Evolutionary conservation across 78 protist species (phyloP).

Genomic region (Anaeramoeba ignava): DNA sequence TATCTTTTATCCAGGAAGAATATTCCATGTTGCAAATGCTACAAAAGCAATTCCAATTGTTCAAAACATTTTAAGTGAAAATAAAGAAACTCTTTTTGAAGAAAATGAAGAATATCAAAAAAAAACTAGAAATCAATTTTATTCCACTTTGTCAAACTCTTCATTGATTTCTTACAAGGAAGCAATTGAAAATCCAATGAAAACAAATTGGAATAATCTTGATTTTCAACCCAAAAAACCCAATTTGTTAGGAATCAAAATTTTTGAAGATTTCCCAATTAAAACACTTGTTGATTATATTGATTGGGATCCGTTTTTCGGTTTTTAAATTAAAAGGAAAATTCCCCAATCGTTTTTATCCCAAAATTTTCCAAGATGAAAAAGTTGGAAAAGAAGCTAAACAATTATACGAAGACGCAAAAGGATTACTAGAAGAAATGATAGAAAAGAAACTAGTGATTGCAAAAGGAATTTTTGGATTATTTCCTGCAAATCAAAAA

Average conservation of each 20-base stretch:
- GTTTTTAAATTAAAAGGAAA: conserved; percentile 82
- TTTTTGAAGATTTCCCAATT: conserved; percentile 42
- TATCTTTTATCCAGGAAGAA: conserved; percentile 61
- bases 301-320: conserved; percentile 87
- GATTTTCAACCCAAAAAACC: conserved; percentile 30
- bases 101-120: conserved; percentile 34
- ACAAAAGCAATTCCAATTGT: conserved; percentile 54
- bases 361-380: conserved; percentile 84
- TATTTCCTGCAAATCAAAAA: conserved; percentile 89
- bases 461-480: conserved; percentile 53
- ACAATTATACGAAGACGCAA: conserved; percentile 76
- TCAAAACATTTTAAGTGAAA: not conserved
- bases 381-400: conserved; percentile 80
- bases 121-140: not conserved
- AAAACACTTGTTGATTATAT: conserved; percentile 57
- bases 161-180: conserved; percentile 20
- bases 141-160: not conserved
- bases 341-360: conserved; percentile 92
- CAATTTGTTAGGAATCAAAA: conserved; percentile 12
- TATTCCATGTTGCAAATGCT: conserved; percentile 86
- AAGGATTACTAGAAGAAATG: conserved; percentile 46
- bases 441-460: conserved; percentile 32
- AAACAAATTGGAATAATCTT: conserved; percentile 33
- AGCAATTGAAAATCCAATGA: conserved; percentile 38
- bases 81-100: conserved; percentile 39